Percentiles rank a stretch among this genome's conserved stretches.
Conservation (phyloP, 441 rosid species). For the Jatropha podagrica region DNA sequence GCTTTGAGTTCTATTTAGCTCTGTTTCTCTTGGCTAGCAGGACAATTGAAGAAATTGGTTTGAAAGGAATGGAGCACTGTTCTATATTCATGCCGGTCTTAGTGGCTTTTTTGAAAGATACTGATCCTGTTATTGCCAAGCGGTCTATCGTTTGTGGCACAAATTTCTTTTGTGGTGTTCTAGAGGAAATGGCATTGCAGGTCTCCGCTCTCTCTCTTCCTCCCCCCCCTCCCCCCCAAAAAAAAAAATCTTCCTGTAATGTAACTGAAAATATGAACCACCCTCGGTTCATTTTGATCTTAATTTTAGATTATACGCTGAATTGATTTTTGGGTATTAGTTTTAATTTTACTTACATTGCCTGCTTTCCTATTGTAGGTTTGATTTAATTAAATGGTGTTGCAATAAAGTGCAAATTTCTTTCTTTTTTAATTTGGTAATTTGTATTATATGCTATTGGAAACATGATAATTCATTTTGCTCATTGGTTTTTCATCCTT, state of each 20-base stretch:
- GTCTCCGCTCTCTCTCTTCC: constrained; percentile 34
- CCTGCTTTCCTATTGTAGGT: not conserved
- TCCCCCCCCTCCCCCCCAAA: not conserved
- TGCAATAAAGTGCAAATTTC: not conserved
- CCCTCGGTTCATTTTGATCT: not conserved
- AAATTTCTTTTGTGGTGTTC: constrained; percentile 55
- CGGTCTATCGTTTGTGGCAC: constrained; percentile 74
- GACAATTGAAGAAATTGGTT: constrained; percentile 78
- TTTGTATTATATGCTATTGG: not conserved
- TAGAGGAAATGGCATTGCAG: constrained; percentile 90
- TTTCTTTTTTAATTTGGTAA: not conserved
- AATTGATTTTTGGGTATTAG: not conserved
- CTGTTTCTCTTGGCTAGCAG: constrained; percentile 45
- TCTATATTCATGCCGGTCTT: constrained; percentile 57
- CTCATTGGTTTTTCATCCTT: not conserved
- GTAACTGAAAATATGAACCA: constrained; percentile 5
- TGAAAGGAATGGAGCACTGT: constrained; percentile 67
- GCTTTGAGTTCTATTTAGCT: not conserved
- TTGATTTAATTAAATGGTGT: not conserved
- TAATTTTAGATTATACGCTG: not conserved
- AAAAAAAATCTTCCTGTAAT: not conserved
- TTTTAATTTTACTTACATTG: not conserved
- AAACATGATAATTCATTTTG: not conserved
- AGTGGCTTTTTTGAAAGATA: constrained; percentile 64
- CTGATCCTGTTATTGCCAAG: constrained; percentile 57